Percentiles rank a stretch among this genome's conserved stretches.
phyloP scores from a whole-genome alignment of 1,284 basidiomycete genomes.

The Earliella scabrosa region DNA sequence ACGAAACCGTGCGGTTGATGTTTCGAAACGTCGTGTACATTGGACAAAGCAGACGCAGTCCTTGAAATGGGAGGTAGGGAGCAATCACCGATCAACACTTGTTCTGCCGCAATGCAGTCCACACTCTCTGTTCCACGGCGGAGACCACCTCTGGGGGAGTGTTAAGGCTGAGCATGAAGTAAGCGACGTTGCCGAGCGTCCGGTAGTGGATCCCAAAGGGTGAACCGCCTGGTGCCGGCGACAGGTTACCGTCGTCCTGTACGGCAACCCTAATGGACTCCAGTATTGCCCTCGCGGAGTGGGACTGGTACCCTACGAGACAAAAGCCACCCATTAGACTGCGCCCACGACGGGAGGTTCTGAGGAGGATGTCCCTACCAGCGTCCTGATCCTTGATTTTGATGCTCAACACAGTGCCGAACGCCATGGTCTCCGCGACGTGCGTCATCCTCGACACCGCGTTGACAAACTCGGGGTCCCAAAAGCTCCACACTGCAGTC shows the following conservation, averaged over 20 bases:
- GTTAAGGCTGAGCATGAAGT: slow-evolving; percentile 94
- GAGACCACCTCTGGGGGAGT: slow-evolving; percentile 58
- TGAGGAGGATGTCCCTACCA: slow-evolving; percentile 44
- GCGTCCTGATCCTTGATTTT: slow-evolving; percentile 67
- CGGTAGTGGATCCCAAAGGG: slow-evolving; percentile 84
- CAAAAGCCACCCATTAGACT: no score
- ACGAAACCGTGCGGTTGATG: no score
- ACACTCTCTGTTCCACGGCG: slow-evolving; percentile 65
- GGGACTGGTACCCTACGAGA: slow-evolving; percentile 74
- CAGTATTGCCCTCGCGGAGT: slow-evolving; percentile 68
- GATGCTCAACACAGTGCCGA: slow-evolving; percentile 89
- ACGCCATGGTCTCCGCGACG: slow-evolving; percentile 82
- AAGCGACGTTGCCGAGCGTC: slow-evolving; percentile 91
- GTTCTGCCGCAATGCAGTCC: no score
- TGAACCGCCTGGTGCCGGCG: slow-evolving; percentile 55
- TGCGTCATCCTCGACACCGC: slow-evolving; percentile 58
- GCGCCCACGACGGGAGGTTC: no score
- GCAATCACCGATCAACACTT: no score
- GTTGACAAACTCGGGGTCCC: slow-evolving; percentile 78
- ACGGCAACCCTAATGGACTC: slow-evolving; percentile 44
- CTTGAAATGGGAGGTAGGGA: no score
- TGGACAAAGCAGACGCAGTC: no score
- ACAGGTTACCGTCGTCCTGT: slow-evolving; percentile 31
- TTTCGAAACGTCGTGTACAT: no score
- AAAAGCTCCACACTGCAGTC: slow-evolving; percentile 80